Evolutionary conservation across 345 rosid species (phyloP).

Genomic region (Camelina sativa): DNA sequence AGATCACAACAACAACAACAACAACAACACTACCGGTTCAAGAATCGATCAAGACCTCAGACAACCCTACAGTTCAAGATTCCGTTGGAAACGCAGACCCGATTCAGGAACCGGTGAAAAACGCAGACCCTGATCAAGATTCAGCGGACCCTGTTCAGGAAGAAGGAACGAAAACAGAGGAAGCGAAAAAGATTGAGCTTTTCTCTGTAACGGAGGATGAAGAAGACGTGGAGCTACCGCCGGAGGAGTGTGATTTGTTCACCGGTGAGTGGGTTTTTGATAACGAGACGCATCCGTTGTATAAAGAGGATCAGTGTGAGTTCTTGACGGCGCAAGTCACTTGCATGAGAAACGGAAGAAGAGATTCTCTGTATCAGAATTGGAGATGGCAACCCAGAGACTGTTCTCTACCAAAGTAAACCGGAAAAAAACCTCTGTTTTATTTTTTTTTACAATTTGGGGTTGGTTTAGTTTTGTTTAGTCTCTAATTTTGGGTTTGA

Average conservation of each 20-base stretch:
- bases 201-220: slow-evolving; percentile 40
- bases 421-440: slow-evolving; percentile 23
- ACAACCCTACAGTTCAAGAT: slow-evolving; percentile 20
- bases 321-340: slow-evolving; percentile 86
- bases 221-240: slow-evolving; percentile 74
- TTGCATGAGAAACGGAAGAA: slow-evolving; percentile 91
- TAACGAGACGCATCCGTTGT: slow-evolving; percentile 71
- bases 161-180: slow-evolving; percentile 32
- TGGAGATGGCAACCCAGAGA: slow-evolving; percentile 99
- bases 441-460: not conserved
- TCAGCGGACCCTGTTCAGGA: slow-evolving; percentile 32
- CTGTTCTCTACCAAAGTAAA: slow-evolving; percentile 82
- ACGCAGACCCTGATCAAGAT: slow-evolving; percentile 22
- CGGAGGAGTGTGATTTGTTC: slow-evolving; percentile 84
- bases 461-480: not conserved
- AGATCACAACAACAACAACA: not conserved
- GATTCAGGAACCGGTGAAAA: slow-evolving; percentile 38
- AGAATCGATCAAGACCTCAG: slow-evolving; percentile 46
- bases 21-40: slow-evolving; percentile 35
- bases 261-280: slow-evolving; percentile 88
- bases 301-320: slow-evolving; percentile 85
- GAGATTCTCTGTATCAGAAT: slow-evolving; percentile 77
- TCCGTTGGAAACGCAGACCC: slow-evolving; percentile 47
- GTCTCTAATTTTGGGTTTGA: slow-evolving; percentile 8
- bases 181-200: slow-evolving; percentile 38